A percentile compares a stretch with the other conserved stretches of the same genome.
phyloP scores from a whole-genome alignment of 148 eudicot genomes.

The Vaccinium macrocarpon region DNA sequence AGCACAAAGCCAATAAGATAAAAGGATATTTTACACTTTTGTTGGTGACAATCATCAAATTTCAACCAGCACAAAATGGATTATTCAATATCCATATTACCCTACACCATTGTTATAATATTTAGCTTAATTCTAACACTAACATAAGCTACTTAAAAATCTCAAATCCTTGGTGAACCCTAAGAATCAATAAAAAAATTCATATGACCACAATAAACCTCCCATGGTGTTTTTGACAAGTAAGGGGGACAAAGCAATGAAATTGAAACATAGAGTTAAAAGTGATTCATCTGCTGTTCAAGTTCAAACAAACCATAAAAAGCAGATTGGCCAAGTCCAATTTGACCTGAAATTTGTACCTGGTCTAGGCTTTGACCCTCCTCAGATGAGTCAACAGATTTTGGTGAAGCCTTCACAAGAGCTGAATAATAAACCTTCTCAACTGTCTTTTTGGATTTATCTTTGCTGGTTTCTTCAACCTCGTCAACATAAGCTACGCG shows the following conservation, averaged over 20 bases:
- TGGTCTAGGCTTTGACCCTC: conserved; percentile 59
- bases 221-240: not conserved
- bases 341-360: conserved; percentile 35
- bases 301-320: not conserved
- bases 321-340: not conserved
- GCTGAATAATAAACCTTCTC: conserved; percentile 70
- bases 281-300: not conserved
- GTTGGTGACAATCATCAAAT: not conserved
- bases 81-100: not conserved
- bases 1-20: not conserved
- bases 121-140: no score
- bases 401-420: conserved; percentile 64
- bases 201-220: not conserved
- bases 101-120: not conserved
- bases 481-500: conserved; percentile 78
- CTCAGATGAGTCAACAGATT: conserved; percentile 53
- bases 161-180: not conserved
- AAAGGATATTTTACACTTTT: not conserved
- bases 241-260: not conserved
- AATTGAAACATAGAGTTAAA: not conserved
- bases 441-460: conserved; percentile 36
- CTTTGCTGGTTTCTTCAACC: conserved; percentile 56
- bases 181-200: not conserved
- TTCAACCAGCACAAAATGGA: not conserved
- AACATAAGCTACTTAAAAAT: not conserved